phyloP scores from a whole-genome alignment of 306 rosid species.

The Albizia julibrissin region DNA sequence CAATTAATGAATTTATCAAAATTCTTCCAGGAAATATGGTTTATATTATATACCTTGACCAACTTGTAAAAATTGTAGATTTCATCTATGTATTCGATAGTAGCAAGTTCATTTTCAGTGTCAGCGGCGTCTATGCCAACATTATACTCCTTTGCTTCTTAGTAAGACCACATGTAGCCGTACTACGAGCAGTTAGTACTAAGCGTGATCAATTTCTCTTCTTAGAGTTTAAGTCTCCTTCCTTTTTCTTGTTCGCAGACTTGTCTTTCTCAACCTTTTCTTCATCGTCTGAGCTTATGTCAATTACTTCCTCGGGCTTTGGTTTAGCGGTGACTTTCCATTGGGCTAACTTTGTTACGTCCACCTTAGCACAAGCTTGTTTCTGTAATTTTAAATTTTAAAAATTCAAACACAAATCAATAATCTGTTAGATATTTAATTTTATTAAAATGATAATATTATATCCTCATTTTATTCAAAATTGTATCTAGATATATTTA shows the following conservation, averaged over 20 bases:
- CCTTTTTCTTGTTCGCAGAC: constrained; percentile 53
- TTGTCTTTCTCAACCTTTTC: constrained; percentile 37
- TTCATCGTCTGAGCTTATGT: constrained; percentile 54
- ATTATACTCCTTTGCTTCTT: constrained; percentile 62
- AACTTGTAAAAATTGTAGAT: constrained; percentile 74
- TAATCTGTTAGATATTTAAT: too few species aligned
- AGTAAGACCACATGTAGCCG: constrained; percentile 76
- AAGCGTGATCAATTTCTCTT: constrained; percentile 67
- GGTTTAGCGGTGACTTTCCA: constrained; percentile 58
- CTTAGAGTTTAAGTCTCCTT: constrained; percentile 47
- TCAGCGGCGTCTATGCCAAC: constrained; percentile 77
- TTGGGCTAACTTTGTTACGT: constrained; percentile 49
- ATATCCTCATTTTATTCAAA: too few species aligned
- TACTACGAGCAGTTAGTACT: constrained; percentile 85
- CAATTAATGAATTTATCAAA: background rate
- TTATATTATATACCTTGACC: constrained; percentile 62
- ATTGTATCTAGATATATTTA: too few species aligned
- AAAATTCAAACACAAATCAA: background rate
- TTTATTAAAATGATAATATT: too few species aligned
- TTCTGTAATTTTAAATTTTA: constrained; percentile 58
- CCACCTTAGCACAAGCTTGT: constrained; percentile 53
- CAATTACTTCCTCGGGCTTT: constrained; percentile 50
- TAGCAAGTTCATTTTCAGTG: constrained; percentile 68
- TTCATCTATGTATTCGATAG: constrained; percentile 81
- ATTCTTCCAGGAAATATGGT: background rate